Conservation (phyloP, 805 yeast species). For the Sugiyamaella mastotermitis region DNA sequence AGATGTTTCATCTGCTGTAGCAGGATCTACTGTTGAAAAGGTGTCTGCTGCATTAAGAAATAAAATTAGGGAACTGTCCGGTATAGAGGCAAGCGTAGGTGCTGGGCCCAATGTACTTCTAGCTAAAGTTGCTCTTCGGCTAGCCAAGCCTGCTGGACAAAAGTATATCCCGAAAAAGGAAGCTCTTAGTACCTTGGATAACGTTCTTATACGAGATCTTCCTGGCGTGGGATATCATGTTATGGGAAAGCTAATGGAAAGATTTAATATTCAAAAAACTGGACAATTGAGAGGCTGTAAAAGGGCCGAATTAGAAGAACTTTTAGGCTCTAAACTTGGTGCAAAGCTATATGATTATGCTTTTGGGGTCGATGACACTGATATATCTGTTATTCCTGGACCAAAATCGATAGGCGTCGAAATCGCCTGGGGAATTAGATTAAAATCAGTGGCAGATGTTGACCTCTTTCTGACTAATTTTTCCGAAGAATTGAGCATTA, state of each 20-base stretch:
- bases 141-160: conserved; percentile 78
- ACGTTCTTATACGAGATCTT: conserved; percentile 33
- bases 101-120: conserved; percentile 65
- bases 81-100: conserved; percentile 76
- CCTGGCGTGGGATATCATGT: conserved; percentile 41
- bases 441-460: conserved; percentile 53
- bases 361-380: conserved; percentile 60
- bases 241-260: conserved; percentile 39
- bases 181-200: conserved; percentile 31
- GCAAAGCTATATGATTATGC: conserved; percentile 51
- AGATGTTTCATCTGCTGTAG: conserved; percentile 41
- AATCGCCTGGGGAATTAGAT: conserved; percentile 85
- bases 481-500: conserved; percentile 49
- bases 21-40: conserved; percentile 5
- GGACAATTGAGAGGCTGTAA: conserved; percentile 30
- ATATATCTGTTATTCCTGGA: conserved; percentile 37
- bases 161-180: conserved; percentile 33
- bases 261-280: conserved; percentile 34
- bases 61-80: conserved; percentile 39
- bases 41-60: conserved; percentile 34
- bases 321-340: conserved; percentile 70
- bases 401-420: conserved; percentile 82
- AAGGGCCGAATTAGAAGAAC: conserved; percentile 33
- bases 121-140: conserved; percentile 66
- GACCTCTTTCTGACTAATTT: conserved; percentile 56